A percentile compares a stretch with the other conserved stretches of the same genome.
Conservation (phyloP, 2,329 filamentous ascomycete species). For the Domatiomyces globalis region DNA sequence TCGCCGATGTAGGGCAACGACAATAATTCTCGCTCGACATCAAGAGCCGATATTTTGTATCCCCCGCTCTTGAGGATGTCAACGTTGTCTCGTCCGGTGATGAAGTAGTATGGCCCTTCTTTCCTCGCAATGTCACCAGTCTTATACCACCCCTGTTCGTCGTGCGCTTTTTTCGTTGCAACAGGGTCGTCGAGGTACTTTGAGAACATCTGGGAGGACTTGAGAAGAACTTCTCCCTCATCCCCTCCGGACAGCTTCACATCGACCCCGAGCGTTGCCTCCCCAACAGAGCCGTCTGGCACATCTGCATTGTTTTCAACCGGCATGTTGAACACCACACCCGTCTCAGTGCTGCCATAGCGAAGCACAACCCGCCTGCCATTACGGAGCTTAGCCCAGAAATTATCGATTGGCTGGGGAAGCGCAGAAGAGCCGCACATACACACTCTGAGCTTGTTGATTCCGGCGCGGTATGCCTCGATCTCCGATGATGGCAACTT, state of each 20-base stretch:
- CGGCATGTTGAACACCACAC: slow-evolving; percentile 30
- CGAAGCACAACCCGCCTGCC: slow-evolving; percentile 30
- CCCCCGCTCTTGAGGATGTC: slow-evolving; percentile 40
- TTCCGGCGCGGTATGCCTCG: slow-evolving; percentile 30
- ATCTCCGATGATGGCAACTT: slow-evolving; percentile 13
- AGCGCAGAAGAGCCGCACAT: slow-evolving; percentile 32
- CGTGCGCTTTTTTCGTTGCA: slow-evolving; percentile 17
- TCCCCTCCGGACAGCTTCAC: slow-evolving; percentile 28
- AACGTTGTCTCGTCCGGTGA: slow-evolving; percentile 33
- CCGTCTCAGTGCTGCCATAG: slow-evolving; percentile 33
- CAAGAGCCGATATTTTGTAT: slow-evolving; percentile 38
- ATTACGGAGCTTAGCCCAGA: slow-evolving; percentile 32
- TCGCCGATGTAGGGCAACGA: slow-evolving; percentile 33
- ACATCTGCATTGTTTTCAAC: slow-evolving; percentile 19
- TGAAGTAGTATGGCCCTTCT: slow-evolving; percentile 28
- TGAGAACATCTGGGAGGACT: slow-evolving; percentile 29
- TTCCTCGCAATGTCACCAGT: slow-evolving; percentile 26
- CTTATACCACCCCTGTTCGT: slow-evolving; percentile 28
- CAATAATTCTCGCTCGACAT: slow-evolving; percentile 37
- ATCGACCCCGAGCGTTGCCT: slow-evolving; percentile 26
- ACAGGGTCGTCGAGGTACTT: slow-evolving; percentile 27
- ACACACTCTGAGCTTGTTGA: slow-evolving; percentile 18
- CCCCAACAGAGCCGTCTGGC: slow-evolving; percentile 22
- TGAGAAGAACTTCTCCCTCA: slow-evolving; percentile 36
- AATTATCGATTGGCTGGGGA: slow-evolving; percentile 37